Percentiles rank a stretch among this genome's conserved stretches.
These are phyloP conservation scores for Penicillium flavigenum DNA, from an alignment of 495 filamentous ascomycete genomes.

Conservation along the genomic window DNA sequence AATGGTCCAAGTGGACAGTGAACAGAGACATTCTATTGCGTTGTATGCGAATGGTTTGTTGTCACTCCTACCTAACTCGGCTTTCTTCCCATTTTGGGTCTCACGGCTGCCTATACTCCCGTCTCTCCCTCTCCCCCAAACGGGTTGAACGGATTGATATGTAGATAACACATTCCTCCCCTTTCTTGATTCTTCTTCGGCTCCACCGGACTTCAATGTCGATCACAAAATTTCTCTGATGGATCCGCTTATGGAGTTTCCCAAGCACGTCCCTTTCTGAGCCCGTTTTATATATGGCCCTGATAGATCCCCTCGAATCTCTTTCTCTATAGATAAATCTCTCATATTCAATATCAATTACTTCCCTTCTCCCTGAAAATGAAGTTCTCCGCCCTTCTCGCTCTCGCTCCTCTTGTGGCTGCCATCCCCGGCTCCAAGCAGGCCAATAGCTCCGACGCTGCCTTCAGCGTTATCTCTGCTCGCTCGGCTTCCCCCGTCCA, in stretches of 20 bases:
- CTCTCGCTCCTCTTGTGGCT: constrained; percentile 26
- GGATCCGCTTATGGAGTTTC: constrained; percentile 2
- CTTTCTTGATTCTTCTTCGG: constrained; percentile 1
- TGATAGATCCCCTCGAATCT: neutral
- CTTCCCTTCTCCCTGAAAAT: constrained; percentile 19
- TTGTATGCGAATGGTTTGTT: neutral
- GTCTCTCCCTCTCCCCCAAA: neutral
- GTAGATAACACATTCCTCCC: neutral
- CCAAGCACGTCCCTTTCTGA: neutral
- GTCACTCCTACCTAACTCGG: neutral
- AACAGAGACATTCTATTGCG: neutral
- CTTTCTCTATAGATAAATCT: neutral
- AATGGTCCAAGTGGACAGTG: neutral
- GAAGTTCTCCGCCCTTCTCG: constrained; percentile 31
- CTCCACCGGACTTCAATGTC: neutral
- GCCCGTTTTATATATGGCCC: constrained; percentile 3
- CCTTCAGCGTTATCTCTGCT: constrained; percentile 33
- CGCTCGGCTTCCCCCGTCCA: constrained; percentile 39
- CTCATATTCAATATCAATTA: neutral
- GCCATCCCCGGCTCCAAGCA: constrained; percentile 22
- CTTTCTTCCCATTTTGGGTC: constrained; percentile 1
- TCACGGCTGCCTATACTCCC: neutral
- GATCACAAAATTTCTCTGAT: constrained; percentile 4
- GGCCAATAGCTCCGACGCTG: constrained; percentile 16
- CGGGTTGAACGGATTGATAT: neutral